Evolutionary conservation across 768 basidiomycete genomes (phyloP), one percentile per base, ranked within the genome.

Genomic region (Xerocomellus amylosporus): DNA sequence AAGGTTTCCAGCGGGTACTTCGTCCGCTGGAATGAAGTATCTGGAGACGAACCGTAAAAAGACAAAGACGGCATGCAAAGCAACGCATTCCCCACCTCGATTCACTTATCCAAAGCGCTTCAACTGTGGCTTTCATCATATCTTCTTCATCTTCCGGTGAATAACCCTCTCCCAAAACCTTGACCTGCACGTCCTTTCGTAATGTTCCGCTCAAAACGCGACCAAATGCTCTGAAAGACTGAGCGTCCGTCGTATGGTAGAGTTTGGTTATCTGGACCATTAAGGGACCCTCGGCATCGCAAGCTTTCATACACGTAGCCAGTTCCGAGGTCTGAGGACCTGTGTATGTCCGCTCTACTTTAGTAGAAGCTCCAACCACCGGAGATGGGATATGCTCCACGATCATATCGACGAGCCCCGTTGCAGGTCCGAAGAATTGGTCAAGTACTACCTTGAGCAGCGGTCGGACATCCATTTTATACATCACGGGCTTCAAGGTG

Each of bases 81-180:
- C 13, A 22, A 36, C 40, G 7, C 4, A 0, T 19, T 14, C 65
- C 80, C 58, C 58, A 95, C 90, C 96, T 80, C 15, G 96, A 85
- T 77, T 98, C 90, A 66, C 83, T 85, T 53, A 98, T 84, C 91
- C 93, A 92, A 17, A 98, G 75, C 57, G 88, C 87, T 61, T 98
- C 95, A 3, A 97, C 82, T 2, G 76, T 81, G 14, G 83, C 85
- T 57, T 84, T 86, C 70, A 90, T 82, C 93, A 98, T 96, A 66
- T 99, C 97, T 73, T 99, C 97, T 74, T 98, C 96, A 60, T 99
- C 97, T 64, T 98, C 96, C n/a, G 92, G 90, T 14, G 94, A 96
- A 71, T 95, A 99, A 0, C 93, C 93, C 69, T 98, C 97, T 53
- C 97, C 97, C 8, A 99, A 77, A n/a, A 98, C 95, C 75, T 97